Percentiles rank a stretch among this genome's conserved stretches.
Evolutionary conservation across 1,284 basidiomycete genomes (phyloP).

Genomic region (Ceratobasidium papillatum): DNA sequence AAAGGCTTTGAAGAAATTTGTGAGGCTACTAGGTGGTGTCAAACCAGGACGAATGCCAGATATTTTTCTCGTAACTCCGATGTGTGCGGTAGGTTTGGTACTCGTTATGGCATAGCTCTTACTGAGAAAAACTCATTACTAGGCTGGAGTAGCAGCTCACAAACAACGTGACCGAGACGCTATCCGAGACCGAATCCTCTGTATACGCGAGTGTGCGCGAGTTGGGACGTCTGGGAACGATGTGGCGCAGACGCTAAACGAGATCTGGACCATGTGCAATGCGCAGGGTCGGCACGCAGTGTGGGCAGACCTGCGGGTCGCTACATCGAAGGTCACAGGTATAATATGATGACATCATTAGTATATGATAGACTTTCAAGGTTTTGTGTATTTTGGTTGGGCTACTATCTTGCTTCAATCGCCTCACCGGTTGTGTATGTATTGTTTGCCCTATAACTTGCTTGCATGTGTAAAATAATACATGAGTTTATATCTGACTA

Average conservation of each 20-base stretch:
- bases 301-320: neutral
- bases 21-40: neutral
- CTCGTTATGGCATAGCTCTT: neutral
- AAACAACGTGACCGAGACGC: neutral
- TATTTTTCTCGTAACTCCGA: neutral
- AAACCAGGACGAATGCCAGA: constrained; percentile 1
- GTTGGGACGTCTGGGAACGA: constrained; percentile 1
- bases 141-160: constrained; percentile 5
- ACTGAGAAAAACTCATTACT: neutral
- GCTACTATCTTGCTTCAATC: too few species aligned
- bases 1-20: neutral
- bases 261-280: neutral
- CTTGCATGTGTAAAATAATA: too few species aligned
- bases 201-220: neutral
- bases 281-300: neutral
- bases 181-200: neutral
- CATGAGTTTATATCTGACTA: too few species aligned
- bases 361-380: too few species aligned
- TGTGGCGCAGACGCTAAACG: neutral
- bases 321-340: neutral
- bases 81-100: neutral
- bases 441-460: too few species aligned
- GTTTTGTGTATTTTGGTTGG: neutral
- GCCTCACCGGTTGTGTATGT: too few species aligned
- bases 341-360: neutral